phyloP scores from a whole-genome alignment of 345 rosid genomes.

The Ceriops tagal region DNA sequence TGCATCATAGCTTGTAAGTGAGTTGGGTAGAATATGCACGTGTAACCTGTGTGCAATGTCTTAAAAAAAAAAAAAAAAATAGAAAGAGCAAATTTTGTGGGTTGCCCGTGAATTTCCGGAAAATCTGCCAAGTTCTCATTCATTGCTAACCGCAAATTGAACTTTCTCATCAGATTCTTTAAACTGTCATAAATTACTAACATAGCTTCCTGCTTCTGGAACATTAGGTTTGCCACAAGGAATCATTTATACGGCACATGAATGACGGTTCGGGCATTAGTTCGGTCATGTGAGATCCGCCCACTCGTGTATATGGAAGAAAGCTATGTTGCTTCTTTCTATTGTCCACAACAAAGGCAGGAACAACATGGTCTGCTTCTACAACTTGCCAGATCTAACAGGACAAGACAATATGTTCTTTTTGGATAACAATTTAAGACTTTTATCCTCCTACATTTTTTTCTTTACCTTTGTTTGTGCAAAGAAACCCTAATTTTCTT shows the following conservation, averaged over 20 bases:
- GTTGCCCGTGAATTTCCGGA: constrained; percentile 15
- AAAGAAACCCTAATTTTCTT: constrained; percentile 16
- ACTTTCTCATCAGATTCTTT: neutral
- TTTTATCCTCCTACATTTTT: constrained; percentile 16
- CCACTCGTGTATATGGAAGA: neutral
- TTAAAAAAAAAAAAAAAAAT: no score
- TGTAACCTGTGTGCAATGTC: constrained; percentile 18
- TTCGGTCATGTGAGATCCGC: constrained; percentile 8
- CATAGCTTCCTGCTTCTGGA: neutral
- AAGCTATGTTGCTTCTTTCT: constrained; percentile 9
- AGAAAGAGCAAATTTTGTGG: constrained; percentile 18
- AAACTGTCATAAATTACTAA: neutral
- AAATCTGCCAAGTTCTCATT: constrained; percentile 17
- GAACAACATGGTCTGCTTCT: constrained; percentile 11
- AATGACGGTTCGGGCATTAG: neutral
- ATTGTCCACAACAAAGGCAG: constrained; percentile 4
- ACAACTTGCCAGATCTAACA: constrained; percentile 23
- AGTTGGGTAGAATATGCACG: neutral
- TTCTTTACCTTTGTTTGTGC: constrained; percentile 12
- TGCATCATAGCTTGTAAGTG: neutral
- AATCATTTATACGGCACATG: neutral
- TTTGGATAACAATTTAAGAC: constrained; percentile 3
- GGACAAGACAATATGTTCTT: constrained; percentile 24
- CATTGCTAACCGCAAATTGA: no score
- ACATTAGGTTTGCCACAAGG: neutral